These are phyloP conservation scores for Pseudogymnoascus sp. DNA, from an alignment of 2,329 filamentous ascomycete species.

Conservation along the genomic window DNA sequence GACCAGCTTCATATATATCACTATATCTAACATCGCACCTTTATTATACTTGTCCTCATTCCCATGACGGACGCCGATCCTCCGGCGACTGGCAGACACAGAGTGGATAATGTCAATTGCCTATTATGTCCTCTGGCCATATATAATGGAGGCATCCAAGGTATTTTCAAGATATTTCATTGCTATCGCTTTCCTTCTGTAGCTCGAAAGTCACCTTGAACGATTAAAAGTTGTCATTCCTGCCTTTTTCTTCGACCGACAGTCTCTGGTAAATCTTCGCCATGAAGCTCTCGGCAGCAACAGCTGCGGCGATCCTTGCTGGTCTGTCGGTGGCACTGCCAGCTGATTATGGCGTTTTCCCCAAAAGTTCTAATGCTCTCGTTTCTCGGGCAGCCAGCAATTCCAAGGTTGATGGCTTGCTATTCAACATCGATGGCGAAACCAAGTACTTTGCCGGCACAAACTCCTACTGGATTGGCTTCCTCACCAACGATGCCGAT, in stretches of 20 bases:
- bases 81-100: neutral
- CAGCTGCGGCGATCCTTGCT: neutral
- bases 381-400: neutral
- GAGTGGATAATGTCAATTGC: neutral
- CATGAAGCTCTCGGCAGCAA: conserved; percentile 1
- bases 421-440: conserved; percentile 34
- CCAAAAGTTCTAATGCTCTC: neutral
- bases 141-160: neutral
- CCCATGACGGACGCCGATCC: neutral
- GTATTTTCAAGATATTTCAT: neutral
- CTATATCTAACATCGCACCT: neutral
- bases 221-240: neutral
- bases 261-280: neutral
- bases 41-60: neutral
- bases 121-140: neutral
- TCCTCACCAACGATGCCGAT: conserved; percentile 42
- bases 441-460: conserved; percentile 42
- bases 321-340: neutral
- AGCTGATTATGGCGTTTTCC: neutral
- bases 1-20: neutral
- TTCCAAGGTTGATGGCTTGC: conserved; percentile 18
- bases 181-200: neutral
- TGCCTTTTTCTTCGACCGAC: neutral
- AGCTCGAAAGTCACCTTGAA: neutral
- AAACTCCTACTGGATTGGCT: conserved; percentile 47